phyloP scores from a whole-genome alignment of 306 rosid species.

The Albizia julibrissin region DNA sequence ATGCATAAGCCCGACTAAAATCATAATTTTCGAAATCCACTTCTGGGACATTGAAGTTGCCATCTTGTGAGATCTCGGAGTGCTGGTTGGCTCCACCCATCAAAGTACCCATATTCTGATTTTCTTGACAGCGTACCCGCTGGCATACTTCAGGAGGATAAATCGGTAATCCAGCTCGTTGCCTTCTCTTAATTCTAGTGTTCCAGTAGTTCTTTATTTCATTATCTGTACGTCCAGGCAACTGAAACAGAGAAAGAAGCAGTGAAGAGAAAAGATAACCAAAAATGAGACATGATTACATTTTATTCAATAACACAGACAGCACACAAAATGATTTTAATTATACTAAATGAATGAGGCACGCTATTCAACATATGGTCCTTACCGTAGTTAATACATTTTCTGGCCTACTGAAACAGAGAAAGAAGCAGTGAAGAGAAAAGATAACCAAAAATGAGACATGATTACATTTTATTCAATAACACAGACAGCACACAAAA shows the following conservation, averaged over 20 bases:
- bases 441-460: not conserved
- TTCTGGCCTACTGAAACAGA: conserved; percentile 45
- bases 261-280: conserved; percentile 5
- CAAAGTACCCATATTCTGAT: conserved; percentile 25
- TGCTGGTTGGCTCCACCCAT: conserved; percentile 28
- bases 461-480: not conserved
- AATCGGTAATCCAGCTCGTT: conserved; percentile 59
- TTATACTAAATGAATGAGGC: not conserved
- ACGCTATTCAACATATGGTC: not conserved
- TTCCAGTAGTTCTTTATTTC: conserved; percentile 86
- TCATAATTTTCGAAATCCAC: conserved; percentile 39
- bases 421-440: conserved; percentile 24
- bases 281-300: not conserved
- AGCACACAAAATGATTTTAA: not conserved
- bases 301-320: not conserved
- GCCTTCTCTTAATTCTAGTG: conserved; percentile 59
- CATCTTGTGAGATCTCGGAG: conserved; percentile 37
- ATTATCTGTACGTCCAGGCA: conserved; percentile 84
- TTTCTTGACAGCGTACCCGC: conserved; percentile 40
- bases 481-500: not conserved
- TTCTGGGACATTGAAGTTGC: conserved; percentile 47
- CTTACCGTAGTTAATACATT: not conserved
- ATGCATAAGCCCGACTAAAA: conserved; percentile 9
- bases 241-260: conserved; percentile 40
- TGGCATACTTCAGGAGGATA: conserved; percentile 59